Evolutionary conservation across 2,329 filamentous ascomycete genomes (phyloP), one percentile per base, ranked within the genome.

Genomic region (Alternaria novae-zelandiae): DNA sequence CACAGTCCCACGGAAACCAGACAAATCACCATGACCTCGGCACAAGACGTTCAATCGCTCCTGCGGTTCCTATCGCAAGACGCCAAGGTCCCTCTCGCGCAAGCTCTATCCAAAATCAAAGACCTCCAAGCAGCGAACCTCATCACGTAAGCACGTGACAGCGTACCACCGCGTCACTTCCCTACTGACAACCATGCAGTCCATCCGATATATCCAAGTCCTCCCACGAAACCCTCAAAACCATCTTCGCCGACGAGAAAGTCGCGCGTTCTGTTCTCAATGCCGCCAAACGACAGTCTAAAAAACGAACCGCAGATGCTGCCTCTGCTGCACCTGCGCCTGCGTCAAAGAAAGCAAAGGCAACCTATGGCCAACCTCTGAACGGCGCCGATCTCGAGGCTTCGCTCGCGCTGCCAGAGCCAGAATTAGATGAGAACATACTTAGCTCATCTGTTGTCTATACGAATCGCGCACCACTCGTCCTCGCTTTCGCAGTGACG

Each of bases 381-480:
- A 75, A 75, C 41, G 85, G 89, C 0, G 84, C 86, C 13, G 86
- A 90, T 54, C 80, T 90, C 1, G 91, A 94, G 75, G 82, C 81
- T 7, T 88, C 89, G 0, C 82, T 93, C 6, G 82, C 81, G 8
- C 80, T 94, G 2, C 89, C 90, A 0, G 70, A 73, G 1, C 78
- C 88, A 3, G 82, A 82, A 8, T 80, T 81, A 26, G 84, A 89
- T 50, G 89, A 91, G 70, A 84, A 87, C 2, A 80, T 84, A 8
- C 87, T 97, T 5, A 82, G 83, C 13, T 78, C 81, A 2, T 87
- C 87, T 1, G 82, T 83, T 0, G 70, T 97, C 2, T 82, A 89
- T 65, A 96, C 92, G 0, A 96, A 97, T 73, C 86, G 94, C 43
- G 93, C 94, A 3, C 93, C 94, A 1, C 82, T 97, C 2, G 89